Base-by-base conservation (phyloP, 768 basidiomycete species). In the Artomyces pyxidatus region DNA sequence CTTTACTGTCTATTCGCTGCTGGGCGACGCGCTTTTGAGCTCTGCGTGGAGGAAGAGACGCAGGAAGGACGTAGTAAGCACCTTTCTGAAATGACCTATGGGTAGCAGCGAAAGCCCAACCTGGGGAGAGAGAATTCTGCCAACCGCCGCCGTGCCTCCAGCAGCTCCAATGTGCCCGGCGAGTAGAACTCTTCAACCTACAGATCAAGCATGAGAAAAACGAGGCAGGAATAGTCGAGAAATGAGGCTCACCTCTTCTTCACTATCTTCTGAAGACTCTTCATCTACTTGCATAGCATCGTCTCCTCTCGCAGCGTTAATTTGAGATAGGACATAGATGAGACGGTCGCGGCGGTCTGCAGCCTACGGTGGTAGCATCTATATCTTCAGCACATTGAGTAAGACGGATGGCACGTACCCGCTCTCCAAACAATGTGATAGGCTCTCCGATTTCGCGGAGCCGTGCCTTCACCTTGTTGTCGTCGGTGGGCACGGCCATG, bases 151-250 rank as follows among this genome's bases (percentile, higher is more conserved):
- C 96, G 78, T 30, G 92, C 84, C 61, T 87, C 82, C 43, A 96
- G 73, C 50, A 99, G 76, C 57, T 89, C 90, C 19, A 91, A 72
- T 4, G 90, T 82, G 6, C 96, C 95, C 22, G 85, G 85, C 6
- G 94, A 85, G 65, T 94, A 98, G 71, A 98, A 99, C 63, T 99
- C 96, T 63, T 91, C 90, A 60, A 89, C 85, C 83, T 92, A 60
- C 29, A 61, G 42, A 19, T 25, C 38, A 23, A 17, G 35, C 58
- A 28, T 25, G 17, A 29, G 3, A 17, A 26, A 40, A 28, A n/a
- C 22, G 17, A 46, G 46, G 26, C n/a, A 19, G 16, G 28, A 3
- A 26, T 28, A 35, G n/a, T 23, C n/a, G 16, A 1, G 23, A 42
- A 26, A 17, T 27, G 21, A 11, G 19, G 63, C 71, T 42, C 56